phyloP scores from a whole-genome alignment of 768 basidiomycete species.

The Gelatoporia subvermispora region DNA sequence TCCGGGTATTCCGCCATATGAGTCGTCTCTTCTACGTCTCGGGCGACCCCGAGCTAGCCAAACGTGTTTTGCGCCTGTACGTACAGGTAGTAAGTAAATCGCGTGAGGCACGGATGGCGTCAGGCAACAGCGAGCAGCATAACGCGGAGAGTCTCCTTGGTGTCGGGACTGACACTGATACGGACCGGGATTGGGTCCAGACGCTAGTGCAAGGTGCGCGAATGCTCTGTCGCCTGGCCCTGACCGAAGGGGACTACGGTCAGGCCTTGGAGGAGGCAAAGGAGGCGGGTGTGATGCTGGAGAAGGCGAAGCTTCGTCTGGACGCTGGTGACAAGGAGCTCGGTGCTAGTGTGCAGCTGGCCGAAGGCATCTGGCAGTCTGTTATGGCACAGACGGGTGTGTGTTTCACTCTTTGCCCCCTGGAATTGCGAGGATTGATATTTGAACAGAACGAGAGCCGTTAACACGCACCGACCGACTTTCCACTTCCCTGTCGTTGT shows the following conservation, averaged over 20 bases:
- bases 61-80: constrained; percentile 76
- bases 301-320: constrained; percentile 55
- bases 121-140: constrained; percentile 25
- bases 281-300: constrained; percentile 58
- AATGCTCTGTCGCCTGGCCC: constrained; percentile 60
- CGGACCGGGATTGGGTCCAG: constrained; percentile 68
- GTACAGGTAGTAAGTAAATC: constrained; percentile 82
- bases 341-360: constrained; percentile 54
- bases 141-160: neutral
- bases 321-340: constrained; percentile 45
- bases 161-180: constrained; percentile 45
- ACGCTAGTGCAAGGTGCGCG: constrained; percentile 73
- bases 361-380: constrained; percentile 70
- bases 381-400: constrained; percentile 68
- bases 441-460: constrained; percentile 55
- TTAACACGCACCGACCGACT: constrained; percentile 57
- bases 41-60: constrained; percentile 58
- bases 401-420: constrained; percentile 6
- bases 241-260: constrained; percentile 18
- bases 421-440: neutral
- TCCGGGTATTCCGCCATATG: constrained; percentile 81
- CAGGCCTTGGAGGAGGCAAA: constrained; percentile 46
- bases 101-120: constrained; percentile 50
- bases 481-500: constrained; percentile 46
- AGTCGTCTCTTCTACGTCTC: constrained; percentile 62